Evolutionary conservation across 2,329 filamentous ascomycete genomes (phyloP).

Genomic region (Botrytis galanthina): DNA sequence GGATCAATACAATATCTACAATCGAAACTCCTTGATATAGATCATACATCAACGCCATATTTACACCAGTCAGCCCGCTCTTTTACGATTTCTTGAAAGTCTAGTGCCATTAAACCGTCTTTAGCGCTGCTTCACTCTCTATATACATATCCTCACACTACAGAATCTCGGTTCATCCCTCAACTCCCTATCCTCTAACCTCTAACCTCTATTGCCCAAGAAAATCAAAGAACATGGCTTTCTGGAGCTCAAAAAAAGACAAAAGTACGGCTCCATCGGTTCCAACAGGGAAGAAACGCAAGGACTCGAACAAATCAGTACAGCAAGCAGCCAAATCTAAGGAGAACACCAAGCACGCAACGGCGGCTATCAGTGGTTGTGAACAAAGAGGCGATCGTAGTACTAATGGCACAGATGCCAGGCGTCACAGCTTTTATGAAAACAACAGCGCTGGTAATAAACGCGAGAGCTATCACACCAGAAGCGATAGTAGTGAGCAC

Average conservation of each 20-base stretch:
- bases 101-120: neutral
- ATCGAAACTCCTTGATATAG: neutral
- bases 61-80: neutral
- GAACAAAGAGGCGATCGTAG: neutral
- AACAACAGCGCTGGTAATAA: neutral
- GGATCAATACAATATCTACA: neutral
- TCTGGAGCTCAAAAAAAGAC: neutral
- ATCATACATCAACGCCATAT: neutral
- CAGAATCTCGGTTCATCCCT: neutral
- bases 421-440: neutral
- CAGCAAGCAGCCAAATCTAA: neutral
- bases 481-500: neutral
- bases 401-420: neutral
- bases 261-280: neutral
- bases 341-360: neutral
- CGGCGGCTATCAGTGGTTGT: neutral
- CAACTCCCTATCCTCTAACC: neutral
- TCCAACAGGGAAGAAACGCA: neutral
- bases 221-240: too few relatives aligned
- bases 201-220: neutral
- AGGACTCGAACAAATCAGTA: neutral
- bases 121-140: neutral
- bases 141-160: neutral
- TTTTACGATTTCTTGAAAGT: neutral
- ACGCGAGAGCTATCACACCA: neutral